A percentile compares a stretch with the other conserved stretches of the same genome.
Evolutionary conservation across 1,284 basidiomycete genomes (phyloP).

Genomic region (Apiotrichum porosum): DNA sequence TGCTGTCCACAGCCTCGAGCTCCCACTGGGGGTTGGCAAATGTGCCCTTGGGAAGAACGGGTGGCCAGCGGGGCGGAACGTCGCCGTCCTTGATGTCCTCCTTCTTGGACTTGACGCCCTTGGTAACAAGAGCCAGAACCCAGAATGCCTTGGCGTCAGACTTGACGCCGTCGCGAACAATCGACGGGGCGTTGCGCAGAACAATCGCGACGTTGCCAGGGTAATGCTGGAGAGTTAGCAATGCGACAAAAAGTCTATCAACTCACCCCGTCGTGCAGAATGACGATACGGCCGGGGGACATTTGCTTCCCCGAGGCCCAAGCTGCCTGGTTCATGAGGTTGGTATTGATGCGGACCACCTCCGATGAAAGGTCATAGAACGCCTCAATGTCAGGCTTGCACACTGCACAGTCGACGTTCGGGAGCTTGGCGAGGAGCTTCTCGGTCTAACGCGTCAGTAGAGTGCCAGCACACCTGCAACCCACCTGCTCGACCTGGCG

Average conservation of each 20-base stretch:
- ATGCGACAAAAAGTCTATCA: not conserved
- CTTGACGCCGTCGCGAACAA: slow-evolving; percentile 50
- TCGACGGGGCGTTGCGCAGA: slow-evolving; percentile 61
- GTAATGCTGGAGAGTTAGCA: slow-evolving; percentile 63
- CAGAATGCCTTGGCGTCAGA: slow-evolving; percentile 54
- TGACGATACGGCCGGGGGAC: slow-evolving; percentile 68
- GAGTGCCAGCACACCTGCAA: not conserved
- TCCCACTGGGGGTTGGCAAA: slow-evolving; percentile 65
- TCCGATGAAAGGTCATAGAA: slow-evolving; percentile 73
- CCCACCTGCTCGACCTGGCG: slow-evolving; percentile 73
- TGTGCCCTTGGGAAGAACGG: slow-evolving; percentile 53
- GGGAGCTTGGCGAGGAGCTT: slow-evolving; percentile 62
- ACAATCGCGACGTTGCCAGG: slow-evolving; percentile 68
- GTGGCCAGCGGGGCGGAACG: slow-evolving; percentile 72
- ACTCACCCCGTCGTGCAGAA: slow-evolving; percentile 75
- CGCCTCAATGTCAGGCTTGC: slow-evolving; percentile 63
- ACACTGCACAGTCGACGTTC: slow-evolving; percentile 65
- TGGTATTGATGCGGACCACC: slow-evolving; percentile 63
- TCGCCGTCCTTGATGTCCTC: slow-evolving; percentile 58
- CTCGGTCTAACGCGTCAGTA: slow-evolving; percentile 59
- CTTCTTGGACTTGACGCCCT: slow-evolving; percentile 57
- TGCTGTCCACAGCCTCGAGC: slow-evolving; percentile 61
- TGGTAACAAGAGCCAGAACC: slow-evolving; percentile 69
- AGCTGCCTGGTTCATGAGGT: slow-evolving; percentile 62
- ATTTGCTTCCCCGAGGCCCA: slow-evolving; percentile 63